phyloP scores from a whole-genome alignment of 495 filamentous ascomycete species.

The Penicillium lagena region DNA sequence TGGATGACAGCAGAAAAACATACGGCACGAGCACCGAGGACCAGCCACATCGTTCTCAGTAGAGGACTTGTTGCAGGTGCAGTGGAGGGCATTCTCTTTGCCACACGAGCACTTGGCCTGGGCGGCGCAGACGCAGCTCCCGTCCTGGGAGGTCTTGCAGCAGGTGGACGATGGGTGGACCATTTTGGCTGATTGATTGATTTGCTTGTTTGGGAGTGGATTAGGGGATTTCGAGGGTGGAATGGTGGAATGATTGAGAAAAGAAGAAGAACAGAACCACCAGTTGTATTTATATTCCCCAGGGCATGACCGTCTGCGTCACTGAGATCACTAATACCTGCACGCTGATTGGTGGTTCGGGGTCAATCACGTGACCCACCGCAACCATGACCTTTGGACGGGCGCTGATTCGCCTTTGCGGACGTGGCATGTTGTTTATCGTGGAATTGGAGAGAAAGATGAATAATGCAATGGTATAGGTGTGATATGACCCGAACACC shows the following conservation, averaged over 20 bases:
- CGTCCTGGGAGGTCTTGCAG: constrained; percentile 51
- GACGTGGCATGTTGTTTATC: too few species aligned
- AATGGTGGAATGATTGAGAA: not conserved
- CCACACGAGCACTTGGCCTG: constrained; percentile 82
- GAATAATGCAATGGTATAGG: too few species aligned
- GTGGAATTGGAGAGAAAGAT: too few species aligned
- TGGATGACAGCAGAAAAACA: constrained; percentile 15
- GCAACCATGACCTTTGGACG: too few species aligned
- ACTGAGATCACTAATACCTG: too few species aligned
- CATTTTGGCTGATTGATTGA: constrained; percentile 20
- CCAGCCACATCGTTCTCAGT: constrained; percentile 68
- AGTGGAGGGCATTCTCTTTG: constrained; percentile 75
- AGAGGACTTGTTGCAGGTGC: constrained; percentile 72
- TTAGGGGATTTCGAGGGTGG: not conserved
- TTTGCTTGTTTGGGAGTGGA: not conserved
- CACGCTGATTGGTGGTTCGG: too few species aligned
- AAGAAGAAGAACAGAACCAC: too few species aligned
- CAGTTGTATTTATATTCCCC: too few species aligned
- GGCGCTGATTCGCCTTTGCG: too few species aligned
- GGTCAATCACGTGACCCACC: too few species aligned
- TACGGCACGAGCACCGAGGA: constrained; percentile 81
- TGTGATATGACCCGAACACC: too few species aligned
- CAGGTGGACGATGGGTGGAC: constrained; percentile 52
- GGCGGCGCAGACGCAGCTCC: constrained; percentile 53
- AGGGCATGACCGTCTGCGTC: too few species aligned